phyloP scores from a whole-genome alignment of 257 asterid genomes.

The Nyctanthes arbortristis region DNA sequence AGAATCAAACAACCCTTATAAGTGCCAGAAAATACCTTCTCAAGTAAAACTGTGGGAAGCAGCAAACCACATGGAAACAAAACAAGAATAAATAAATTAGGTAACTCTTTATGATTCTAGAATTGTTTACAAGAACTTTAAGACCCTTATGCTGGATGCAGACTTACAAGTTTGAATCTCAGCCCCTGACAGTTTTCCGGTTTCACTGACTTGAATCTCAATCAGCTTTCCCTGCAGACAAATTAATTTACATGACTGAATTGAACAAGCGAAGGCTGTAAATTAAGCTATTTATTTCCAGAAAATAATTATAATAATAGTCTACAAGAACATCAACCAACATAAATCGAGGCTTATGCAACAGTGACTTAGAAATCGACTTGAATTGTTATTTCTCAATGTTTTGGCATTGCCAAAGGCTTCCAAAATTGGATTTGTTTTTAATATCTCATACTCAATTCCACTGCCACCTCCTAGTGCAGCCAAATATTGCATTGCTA shows the following conservation, averaged over 20 bases:
- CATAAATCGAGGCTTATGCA: slow-evolving; percentile 16
- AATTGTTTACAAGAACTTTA: slow-evolving; percentile 20
- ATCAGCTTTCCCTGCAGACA: slow-evolving; percentile 90
- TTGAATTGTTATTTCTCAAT: slow-evolving; percentile 90
- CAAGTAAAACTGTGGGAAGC: slow-evolving; percentile 75
- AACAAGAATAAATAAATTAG: slow-evolving; percentile 34
- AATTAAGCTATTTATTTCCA: slow-evolving; percentile 20
- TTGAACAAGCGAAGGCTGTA: slow-evolving; percentile 24
- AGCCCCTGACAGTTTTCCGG: slow-evolving; percentile 98
- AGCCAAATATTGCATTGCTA: slow-evolving; percentile 99
- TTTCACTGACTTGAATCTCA: slow-evolving; percentile 97
- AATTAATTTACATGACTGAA: slow-evolving; percentile 21
- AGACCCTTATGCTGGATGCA: slow-evolving; percentile 26
- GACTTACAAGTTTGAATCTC: slow-evolving; percentile 92
- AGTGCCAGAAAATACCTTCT: slow-evolving; percentile 80
- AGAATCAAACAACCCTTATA: too few species aligned
- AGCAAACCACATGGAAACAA: slow-evolving; percentile 27
- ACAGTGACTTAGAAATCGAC: slow-evolving; percentile 89
- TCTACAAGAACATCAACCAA: slow-evolving; percentile 21
- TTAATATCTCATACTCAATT: slow-evolving; percentile 90
- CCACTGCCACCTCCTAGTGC: slow-evolving; percentile 99
- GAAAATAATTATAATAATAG: slow-evolving; percentile 12
- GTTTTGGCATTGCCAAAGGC: slow-evolving; percentile 99
- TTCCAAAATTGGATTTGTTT: slow-evolving; percentile 97
- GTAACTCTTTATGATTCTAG: slow-evolving; percentile 26